Evolutionary conservation across 352 stramenopile genomes (phyloP).

Genomic region (Phytophthora macrochlamydospora): DNA sequence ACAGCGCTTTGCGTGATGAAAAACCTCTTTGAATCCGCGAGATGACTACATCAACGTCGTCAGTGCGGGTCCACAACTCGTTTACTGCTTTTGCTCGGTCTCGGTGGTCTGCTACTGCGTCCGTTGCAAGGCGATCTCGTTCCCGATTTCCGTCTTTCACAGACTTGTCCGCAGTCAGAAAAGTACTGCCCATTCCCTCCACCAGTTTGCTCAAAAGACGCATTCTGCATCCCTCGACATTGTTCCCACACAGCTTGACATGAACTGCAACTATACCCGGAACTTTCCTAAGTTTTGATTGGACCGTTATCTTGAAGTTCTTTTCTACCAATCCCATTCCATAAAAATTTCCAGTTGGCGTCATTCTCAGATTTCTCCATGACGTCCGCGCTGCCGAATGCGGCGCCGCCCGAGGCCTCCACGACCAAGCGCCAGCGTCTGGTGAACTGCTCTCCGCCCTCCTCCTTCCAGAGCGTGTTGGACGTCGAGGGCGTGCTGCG

Average conservation of each 20-base stretch:
- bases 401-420: neutral
- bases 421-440: constrained; percentile 29
- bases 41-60: neutral
- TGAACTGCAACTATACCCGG: neutral
- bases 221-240: neutral
- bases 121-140: neutral
- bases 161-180: neutral
- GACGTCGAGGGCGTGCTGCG: constrained; percentile 40
- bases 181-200: neutral
- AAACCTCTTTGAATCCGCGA: neutral
- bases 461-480: constrained; percentile 22
- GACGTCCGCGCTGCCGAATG: constrained; percentile 13
- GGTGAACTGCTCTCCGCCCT: neutral
- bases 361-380: constrained; percentile 21
- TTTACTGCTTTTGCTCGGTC: neutral
- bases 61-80: neutral
- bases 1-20: neutral
- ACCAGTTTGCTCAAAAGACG: neutral
- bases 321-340: constrained; percentile 6
- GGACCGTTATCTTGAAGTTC: neutral
- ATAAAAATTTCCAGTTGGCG: constrained; percentile 4
- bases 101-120: neutral
- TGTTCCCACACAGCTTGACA: neutral
- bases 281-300: neutral
- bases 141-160: neutral